Percentiles rank a stretch among this genome's conserved stretches.
phyloP scores from a whole-genome alignment of 345 rosid genomes.

The Psidium friedrichsthalianum region DNA sequence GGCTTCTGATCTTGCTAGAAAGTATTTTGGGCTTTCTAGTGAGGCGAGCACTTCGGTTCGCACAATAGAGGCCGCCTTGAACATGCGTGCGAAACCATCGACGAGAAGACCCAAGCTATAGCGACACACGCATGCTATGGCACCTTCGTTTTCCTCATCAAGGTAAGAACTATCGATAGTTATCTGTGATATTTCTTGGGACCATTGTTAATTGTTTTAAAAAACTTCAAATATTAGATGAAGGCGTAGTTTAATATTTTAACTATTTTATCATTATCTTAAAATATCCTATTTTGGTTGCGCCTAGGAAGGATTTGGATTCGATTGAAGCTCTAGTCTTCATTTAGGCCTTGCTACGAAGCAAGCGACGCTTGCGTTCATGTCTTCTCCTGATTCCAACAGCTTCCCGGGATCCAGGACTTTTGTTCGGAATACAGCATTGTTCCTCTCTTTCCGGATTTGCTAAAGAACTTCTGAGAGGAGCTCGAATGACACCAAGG shows the following conservation, averaged over 20 bases:
- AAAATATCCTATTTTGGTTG: not conserved
- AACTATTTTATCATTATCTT: not conserved
- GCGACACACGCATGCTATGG: not conserved
- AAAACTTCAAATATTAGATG: too few relatives aligned
- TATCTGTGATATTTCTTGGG: not conserved
- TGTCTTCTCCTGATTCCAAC: not conserved
- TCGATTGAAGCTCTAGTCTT: not conserved
- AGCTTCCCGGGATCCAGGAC: not conserved
- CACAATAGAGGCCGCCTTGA: not conserved
- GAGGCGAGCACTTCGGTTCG: not conserved
- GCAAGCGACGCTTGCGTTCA: not conserved
- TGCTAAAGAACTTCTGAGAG: not conserved
- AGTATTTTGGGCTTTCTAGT: not conserved
- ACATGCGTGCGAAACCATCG: not conserved
- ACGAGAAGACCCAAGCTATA: not conserved
- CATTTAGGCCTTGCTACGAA: not conserved
- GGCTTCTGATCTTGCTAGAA: not conserved
- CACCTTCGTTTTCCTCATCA: not conserved
- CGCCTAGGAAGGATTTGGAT: not conserved
- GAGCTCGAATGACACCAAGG: not conserved
- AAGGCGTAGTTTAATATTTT: too few relatives aligned
- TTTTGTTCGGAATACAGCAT: not conserved
- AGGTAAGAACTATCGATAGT: not conserved
- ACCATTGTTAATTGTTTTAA: too few relatives aligned
- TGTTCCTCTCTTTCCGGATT: not conserved